Base-by-base conservation (phyloP, 116 monocot species). In the Trichopus zeylanicus region DNA sequence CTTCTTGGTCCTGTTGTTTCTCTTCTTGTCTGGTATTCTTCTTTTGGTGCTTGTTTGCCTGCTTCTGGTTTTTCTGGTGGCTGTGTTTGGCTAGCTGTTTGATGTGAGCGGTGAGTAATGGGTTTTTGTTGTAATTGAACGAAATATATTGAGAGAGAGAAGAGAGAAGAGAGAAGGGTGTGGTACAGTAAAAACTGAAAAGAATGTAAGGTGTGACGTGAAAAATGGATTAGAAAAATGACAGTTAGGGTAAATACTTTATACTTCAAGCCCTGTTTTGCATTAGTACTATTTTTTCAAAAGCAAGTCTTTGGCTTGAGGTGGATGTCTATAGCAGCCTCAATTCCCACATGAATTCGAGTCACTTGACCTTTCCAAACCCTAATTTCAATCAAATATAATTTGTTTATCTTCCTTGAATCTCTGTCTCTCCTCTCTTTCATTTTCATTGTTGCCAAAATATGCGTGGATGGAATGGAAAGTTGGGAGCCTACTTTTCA, bases 21-120 rank as follows among this genome's bases (percentile, higher is more conserved):
- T 37, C 15, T 37, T 37, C 2, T 37, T 42, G 42, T 12, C n/a
- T 13, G n/a, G 42, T 26, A 38, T 60, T 42, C 31, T 8, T 55
- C 9, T 25, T 34, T 22, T 31, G n/a, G n/a, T n/a, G n/a, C n/a
- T n/a, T n/a, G n/a, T n/a, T n/a, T n/a, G n/a, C n/a, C n/a, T n/a
- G n/a, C n/a, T n/a, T n/a, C n/a, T n/a, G n/a, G n/a, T n/a, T 60
- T 42, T 42, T 42, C 0, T 42, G 13, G 42, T 42, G 42, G 42
- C n/a, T 42, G 42, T 12, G 42, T 42, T 42, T 3, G n/a, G 42
- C 13, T 13, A 42, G 42, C 42, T 42, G 42, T 42, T 42, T 9
- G 42, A 42, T 42, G 42, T 42, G 42, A 42, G 42, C 13, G 42
- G 42, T 42, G 42, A 42, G 42, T 42, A 16, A 42, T 42, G 42